phyloP scores from a whole-genome alignment of 2,329 filamentous ascomycete genomes.

The Pseudogymnoascus sp. region DNA sequence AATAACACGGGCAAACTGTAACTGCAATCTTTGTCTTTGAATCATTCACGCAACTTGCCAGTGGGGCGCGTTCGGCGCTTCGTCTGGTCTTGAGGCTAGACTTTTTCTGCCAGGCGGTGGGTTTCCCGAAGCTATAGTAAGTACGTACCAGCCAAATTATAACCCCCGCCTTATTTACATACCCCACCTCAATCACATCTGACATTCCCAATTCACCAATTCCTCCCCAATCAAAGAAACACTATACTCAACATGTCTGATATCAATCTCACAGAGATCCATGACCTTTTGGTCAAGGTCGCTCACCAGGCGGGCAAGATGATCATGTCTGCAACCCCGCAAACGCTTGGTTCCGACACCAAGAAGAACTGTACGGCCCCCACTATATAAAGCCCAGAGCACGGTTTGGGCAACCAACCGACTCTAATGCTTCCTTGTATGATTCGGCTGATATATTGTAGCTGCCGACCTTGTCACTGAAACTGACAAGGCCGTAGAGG shows the following conservation, averaged over 20 bases:
- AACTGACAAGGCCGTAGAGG: constrained; percentile 56
- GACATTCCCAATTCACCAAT: neutral
- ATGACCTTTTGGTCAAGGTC: constrained; percentile 49
- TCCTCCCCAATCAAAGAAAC: neutral
- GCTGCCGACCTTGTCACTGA: constrained; percentile 63
- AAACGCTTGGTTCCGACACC: constrained; percentile 46
- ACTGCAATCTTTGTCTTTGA: neutral
- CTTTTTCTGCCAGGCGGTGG: constrained; percentile 11
- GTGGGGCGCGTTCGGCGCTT: neutral
- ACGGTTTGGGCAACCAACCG: neutral
- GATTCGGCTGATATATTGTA: constrained; percentile 25
- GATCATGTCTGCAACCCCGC: constrained; percentile 53
- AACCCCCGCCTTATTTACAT: neutral
- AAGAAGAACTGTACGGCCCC: constrained; percentile 50
- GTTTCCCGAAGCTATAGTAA: neutral
- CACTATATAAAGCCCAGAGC: neutral
- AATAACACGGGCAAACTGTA: neutral
- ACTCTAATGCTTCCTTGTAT: neutral
- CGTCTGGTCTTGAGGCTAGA: neutral
- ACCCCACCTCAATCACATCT: constrained; percentile 2
- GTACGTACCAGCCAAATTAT: constrained; percentile 5
- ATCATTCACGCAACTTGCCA: constrained; percentile 8
- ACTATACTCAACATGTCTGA: constrained; percentile 37
- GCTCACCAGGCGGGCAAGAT: constrained; percentile 56
- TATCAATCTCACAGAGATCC: constrained; percentile 52